Evolutionary conservation across 768 basidiomycete genomes (phyloP).

Genomic region (Tephrocybe rancida): DNA sequence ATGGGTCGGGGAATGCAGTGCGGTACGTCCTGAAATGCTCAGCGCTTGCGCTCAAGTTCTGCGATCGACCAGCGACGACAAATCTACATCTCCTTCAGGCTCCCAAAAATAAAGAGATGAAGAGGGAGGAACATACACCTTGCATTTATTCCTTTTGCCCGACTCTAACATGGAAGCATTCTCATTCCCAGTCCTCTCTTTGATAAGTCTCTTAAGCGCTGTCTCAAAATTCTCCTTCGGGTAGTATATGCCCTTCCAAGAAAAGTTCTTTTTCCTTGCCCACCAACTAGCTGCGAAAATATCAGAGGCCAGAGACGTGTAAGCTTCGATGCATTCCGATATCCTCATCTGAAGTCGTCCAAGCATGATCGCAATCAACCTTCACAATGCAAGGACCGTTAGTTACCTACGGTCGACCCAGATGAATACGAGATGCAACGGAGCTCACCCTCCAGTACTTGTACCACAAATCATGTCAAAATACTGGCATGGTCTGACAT

Average conservation of each 20-base stretch:
- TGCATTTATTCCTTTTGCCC: conserved; percentile 23
- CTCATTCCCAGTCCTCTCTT: conserved; percentile 22
- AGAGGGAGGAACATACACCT: conserved; percentile 25
- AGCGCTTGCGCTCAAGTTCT: conserved; percentile 27
- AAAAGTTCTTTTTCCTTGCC: conserved; percentile 14
- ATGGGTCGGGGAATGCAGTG: conserved; percentile 26
- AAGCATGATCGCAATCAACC: conserved; percentile 38
- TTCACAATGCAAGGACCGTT: not conserved
- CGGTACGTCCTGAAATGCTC: conserved; percentile 30
- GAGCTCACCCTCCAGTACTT: conserved; percentile 33
- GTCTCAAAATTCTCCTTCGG: conserved; percentile 24
- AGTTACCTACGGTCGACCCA: not conserved
- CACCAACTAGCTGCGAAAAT: conserved; percentile 27
- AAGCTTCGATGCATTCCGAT: conserved; percentile 32
- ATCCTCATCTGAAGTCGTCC: conserved; percentile 37
- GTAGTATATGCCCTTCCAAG: conserved; percentile 25
- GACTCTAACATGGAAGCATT: conserved; percentile 28
- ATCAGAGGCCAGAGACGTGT: conserved; percentile 24
- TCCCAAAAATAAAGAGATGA: not conserved
- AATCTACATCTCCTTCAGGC: conserved; percentile 19
- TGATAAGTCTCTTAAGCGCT: conserved; percentile 26
- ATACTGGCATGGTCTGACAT: conserved; percentile 29
- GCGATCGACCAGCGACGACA: conserved; percentile 24
- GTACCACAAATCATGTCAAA: conserved; percentile 40
- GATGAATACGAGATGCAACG: too few species aligned